A percentile compares a stretch with the other conserved stretches of the same genome.
Conservation (phyloP, 768 basidiomycete species). For the Mycena metata region DNA sequence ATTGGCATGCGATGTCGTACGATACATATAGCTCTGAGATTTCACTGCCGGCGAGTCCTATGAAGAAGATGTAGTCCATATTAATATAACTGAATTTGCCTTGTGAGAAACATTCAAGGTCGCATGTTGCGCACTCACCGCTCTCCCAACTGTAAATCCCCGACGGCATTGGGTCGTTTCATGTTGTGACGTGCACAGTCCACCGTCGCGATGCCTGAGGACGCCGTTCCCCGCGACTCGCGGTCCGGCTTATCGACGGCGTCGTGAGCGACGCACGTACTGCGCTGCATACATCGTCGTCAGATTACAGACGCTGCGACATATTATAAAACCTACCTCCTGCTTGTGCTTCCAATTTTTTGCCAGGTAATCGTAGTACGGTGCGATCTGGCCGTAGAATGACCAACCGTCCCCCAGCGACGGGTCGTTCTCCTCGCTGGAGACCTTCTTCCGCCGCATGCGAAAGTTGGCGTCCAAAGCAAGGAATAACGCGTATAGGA, state of each 20-base stretch:
- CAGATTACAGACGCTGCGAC: not conserved
- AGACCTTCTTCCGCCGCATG: constrained; percentile 34
- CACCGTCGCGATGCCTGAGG: constrained; percentile 38
- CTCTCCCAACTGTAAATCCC: constrained; percentile 38
- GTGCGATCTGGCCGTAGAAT: constrained; percentile 25
- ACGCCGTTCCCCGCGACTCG: constrained; percentile 16
- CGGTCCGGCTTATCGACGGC: constrained; percentile 24
- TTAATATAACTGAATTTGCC: constrained; percentile 32
- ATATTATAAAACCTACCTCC: not conserved
- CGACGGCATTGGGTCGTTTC: constrained; percentile 33
- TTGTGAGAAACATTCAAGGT: not conserved
- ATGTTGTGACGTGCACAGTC: constrained; percentile 38
- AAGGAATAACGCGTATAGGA: constrained; percentile 30
- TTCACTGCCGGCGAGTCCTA: constrained; percentile 32
- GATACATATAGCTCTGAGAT: constrained; percentile 35
- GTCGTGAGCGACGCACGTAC: constrained; percentile 25
- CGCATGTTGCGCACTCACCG: constrained; percentile 21
- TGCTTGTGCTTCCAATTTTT: not conserved
- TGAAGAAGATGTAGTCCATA: constrained; percentile 46
- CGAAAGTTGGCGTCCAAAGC: constrained; percentile 45
- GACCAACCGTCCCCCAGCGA: constrained; percentile 33
- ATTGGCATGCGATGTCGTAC: constrained; percentile 49
- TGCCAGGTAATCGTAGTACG: constrained; percentile 24
- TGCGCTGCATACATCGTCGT: not conserved
- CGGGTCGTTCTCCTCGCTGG: constrained; percentile 33